phyloP scores from a whole-genome alignment of 1,284 basidiomycete genomes.

The Cutaneotrichosporon cavernicola region DNA sequence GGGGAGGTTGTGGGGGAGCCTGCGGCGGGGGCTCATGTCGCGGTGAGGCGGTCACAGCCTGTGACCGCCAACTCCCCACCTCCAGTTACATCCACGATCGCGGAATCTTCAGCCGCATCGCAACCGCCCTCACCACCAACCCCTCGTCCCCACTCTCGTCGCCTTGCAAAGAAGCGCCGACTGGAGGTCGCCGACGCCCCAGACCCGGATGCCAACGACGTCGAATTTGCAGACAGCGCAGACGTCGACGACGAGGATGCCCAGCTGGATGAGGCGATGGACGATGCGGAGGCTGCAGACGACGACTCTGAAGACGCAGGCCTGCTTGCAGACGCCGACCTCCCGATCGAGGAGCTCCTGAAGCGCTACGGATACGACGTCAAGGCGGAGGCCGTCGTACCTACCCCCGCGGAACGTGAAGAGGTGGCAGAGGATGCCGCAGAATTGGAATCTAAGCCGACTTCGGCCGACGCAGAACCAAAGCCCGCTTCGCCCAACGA shows the following conservation, averaged over 20 bases:
- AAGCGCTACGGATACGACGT: constrained; percentile 56
- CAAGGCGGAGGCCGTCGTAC: constrained; percentile 3
- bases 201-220: constrained; percentile 51
- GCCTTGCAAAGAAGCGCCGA: constrained; percentile 25
- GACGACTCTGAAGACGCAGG: constrained; percentile 57
- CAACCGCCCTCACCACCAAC: neutral
- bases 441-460: neutral
- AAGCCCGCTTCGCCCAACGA: constrained; percentile 20
- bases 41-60: neutral
- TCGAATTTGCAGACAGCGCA: constrained; percentile 40
- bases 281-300: constrained; percentile 50
- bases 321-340: constrained; percentile 56
- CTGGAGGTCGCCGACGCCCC: constrained; percentile 26
- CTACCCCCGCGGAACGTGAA: neutral
- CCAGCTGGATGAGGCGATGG: constrained; percentile 53
- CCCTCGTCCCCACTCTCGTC: constrained; percentile 25
- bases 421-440: neutral
- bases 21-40: no score
- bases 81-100: neutral
- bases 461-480: neutral
- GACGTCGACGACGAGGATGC: constrained; percentile 47
- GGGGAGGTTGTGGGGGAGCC: neutral
- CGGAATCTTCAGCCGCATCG: neutral
- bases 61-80: neutral
- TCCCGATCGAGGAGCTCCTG: constrained; percentile 59